Base-by-base conservation (phyloP, 257 asterid genomes). In the Scutellaria baicalensis region DNA sequence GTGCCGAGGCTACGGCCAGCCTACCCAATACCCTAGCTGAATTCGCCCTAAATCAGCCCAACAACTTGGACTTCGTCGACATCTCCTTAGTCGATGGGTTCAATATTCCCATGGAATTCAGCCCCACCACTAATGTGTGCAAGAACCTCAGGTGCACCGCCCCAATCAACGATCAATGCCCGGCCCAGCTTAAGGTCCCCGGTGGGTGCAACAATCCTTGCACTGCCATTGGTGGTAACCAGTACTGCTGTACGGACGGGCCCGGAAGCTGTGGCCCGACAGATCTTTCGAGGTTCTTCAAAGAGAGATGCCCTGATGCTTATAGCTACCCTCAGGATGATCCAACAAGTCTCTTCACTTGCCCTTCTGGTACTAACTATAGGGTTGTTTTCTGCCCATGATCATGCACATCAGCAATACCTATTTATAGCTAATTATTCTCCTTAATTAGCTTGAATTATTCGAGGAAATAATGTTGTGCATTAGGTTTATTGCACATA, bases 1-100 rank as follows among this genome's bases (percentile, higher is more conserved):
- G 6, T 80, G 88, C 44, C 73, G 70, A 21, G 83, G 35, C n/a
- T 36, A 21, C 83, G 9, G 40, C 10, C 47, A 39, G 52, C 66
- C 91, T 0, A n/a, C 91, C 89, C 0, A 79, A 81, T 27, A 79
- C 87, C 17, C 9, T 86, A 0, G 89, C 87, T 1, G 91, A 86
- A 45, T 86, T 66, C 14, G 77, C 73, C 38, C 83, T 85, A 0
- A 79, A 81, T 20, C 81, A 75, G 43, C 65, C 48, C 5, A 64
- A 52, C n/a, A 70, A 77, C 58, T 23, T 70, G 45, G 88, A 81
- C 69, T 79, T 9, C 39, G 71, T 81, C 12, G 82, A 81, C 49
- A 78, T 58, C 27, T 58, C 64, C 0, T 23, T 58, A 8, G 36
- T 58, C 40, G 64, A 58, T 9, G 64, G 64, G 0, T 58, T 6